phyloP scores from a whole-genome alignment of 2,329 filamentous ascomycete genomes.

The Cordyceps fumosorosea region DNA sequence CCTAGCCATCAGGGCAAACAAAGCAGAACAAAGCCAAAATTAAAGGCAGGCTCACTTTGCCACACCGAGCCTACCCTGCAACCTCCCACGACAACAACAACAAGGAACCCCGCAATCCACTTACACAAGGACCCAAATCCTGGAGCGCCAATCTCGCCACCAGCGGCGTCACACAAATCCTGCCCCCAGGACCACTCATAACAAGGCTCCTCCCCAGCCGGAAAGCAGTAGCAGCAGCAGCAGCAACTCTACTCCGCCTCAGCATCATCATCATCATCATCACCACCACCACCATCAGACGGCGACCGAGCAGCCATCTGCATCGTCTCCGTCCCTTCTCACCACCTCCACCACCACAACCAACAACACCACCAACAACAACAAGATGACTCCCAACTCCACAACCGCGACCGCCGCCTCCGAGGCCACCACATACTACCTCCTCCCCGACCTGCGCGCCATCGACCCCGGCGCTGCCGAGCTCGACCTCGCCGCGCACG shows the following conservation, averaged over 20 bases:
- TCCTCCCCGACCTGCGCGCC: slow-evolving; percentile 27
- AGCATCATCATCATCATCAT: not conserved
- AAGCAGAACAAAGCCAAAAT: not conserved
- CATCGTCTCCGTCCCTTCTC: not conserved
- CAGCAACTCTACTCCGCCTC: not conserved
- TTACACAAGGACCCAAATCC: not conserved
- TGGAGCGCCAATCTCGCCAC: slow-evolving; percentile 11
- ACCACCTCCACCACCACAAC: not conserved
- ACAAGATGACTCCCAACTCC: slow-evolving; percentile 7
- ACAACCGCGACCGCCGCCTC: not conserved
- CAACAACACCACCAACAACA: not conserved
- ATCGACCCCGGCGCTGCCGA: slow-evolving; percentile 28
- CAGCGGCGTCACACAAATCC: not conserved
- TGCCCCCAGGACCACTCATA: not conserved
- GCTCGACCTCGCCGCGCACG: slow-evolving; percentile 27
- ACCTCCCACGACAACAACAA: not conserved
- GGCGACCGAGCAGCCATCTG: not conserved
- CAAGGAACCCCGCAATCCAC: slow-evolving; percentile 5
- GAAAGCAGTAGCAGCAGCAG: not conserved
- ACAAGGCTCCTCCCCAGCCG: not conserved
- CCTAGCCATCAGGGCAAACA: not conserved
- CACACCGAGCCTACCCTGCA: not conserved
- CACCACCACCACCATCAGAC: not conserved
- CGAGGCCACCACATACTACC: slow-evolving; percentile 17
- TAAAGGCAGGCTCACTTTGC: not conserved